Conservation (phyloP, 495 filamentous ascomycete genomes). For the Xylaria venustula region DNA sequence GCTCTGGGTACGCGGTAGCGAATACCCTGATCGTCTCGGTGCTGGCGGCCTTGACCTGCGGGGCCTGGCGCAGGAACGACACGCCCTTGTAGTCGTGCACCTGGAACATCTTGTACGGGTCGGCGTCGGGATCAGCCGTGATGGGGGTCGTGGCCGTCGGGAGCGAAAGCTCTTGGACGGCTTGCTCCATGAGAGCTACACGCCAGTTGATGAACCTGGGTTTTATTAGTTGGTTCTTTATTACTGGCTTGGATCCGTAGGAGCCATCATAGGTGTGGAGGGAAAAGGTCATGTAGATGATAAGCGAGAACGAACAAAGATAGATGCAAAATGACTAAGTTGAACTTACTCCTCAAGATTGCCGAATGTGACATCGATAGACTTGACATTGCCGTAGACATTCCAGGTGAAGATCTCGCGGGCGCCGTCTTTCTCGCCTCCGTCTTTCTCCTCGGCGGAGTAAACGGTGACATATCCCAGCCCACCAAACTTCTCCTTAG, state of each 20-base stretch:
- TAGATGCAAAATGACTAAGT: background rate
- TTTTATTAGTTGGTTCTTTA: slow-evolving; percentile 12
- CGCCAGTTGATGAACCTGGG: slow-evolving; percentile 80
- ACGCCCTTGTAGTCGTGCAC: slow-evolving; percentile 87
- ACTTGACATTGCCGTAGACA: slow-evolving; percentile 78
- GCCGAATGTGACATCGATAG: slow-evolving; percentile 68
- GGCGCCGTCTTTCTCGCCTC: slow-evolving; percentile 22
- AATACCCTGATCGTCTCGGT: slow-evolving; percentile 78
- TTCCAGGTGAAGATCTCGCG: slow-evolving; percentile 74
- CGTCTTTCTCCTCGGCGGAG: slow-evolving; percentile 1
- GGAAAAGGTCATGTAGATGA: background rate
- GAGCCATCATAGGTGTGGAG: background rate
- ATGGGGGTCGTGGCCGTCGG: slow-evolving; percentile 65
- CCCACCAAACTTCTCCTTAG: slow-evolving; percentile 54
- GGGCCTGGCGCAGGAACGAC: slow-evolving; percentile 73
- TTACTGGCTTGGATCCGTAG: background rate
- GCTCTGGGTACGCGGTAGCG: slow-evolving; percentile 77
- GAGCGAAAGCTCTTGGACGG: slow-evolving; percentile 67
- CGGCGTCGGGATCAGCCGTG: slow-evolving; percentile 68
- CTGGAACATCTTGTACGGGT: slow-evolving; percentile 85
- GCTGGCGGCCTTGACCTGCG: slow-evolving; percentile 65
- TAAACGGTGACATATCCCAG: slow-evolving; percentile 57
- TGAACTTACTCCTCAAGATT: slow-evolving; percentile 68
- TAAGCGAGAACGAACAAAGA: too few relatives aligned
- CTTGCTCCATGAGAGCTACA: slow-evolving; percentile 80